phyloP scores from a whole-genome alignment of 805 yeast species.

The Candida arabinofermentans region DNA sequence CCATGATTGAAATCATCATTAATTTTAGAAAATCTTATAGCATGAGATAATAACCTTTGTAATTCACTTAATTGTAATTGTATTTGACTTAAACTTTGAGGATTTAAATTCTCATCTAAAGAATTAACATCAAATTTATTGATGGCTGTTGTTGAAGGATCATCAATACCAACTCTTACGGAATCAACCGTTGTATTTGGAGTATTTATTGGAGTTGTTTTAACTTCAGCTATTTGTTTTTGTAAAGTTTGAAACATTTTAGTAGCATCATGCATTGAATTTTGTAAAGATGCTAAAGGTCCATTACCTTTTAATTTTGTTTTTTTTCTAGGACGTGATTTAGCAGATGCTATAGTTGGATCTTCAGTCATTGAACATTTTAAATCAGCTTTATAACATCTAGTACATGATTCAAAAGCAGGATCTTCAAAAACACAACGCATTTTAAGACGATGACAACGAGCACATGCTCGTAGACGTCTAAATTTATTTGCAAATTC shows the following conservation, averaged over 20 bases:
- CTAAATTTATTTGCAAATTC: constrained; percentile 44
- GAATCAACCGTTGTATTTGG: constrained; percentile 4
- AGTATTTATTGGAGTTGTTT: constrained; percentile 7
- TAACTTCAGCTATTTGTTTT: constrained; percentile 11
- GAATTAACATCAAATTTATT: constrained; percentile 1
- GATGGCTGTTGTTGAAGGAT: background rate
- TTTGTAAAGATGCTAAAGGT: constrained; percentile 25
- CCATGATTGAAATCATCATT: constrained; percentile 3
- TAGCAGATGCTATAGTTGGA: constrained; percentile 43
- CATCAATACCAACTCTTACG: constrained; percentile 1
- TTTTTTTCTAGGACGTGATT: constrained; percentile 32
- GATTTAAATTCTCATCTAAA: constrained; percentile 19
- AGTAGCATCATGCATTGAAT: constrained; percentile 23
- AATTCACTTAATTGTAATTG: constrained; percentile 30
- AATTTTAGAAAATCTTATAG: constrained; percentile 16
- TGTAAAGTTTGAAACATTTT: constrained; percentile 23
- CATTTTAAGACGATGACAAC: constrained; percentile 52
- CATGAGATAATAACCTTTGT: constrained; percentile 29
- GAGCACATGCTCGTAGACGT: constrained; percentile 48
- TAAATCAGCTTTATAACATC: constrained; percentile 42
- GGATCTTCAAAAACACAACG: constrained; percentile 50
- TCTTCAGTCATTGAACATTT: constrained; percentile 48
- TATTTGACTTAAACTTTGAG: constrained; percentile 18
- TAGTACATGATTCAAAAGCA: constrained; percentile 36
- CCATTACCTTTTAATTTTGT: constrained; percentile 24